Evolutionary conservation across 768 basidiomycete genomes (phyloP).

Genomic region (Lactarius akahatsu): DNA sequence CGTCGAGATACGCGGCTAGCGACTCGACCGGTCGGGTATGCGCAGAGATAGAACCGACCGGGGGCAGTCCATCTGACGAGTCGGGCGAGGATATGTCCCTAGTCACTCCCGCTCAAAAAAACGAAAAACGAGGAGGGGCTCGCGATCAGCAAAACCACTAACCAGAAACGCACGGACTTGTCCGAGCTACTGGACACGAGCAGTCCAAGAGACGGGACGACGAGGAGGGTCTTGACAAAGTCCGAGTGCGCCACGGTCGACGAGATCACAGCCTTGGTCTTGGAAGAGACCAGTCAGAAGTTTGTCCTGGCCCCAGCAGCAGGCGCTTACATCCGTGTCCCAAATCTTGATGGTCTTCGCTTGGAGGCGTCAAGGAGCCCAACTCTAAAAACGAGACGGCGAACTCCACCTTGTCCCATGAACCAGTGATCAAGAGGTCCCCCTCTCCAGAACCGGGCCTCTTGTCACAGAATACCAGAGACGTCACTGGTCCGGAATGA

Average conservation of each 20-base stretch:
- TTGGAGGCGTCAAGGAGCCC: slow-evolving; percentile 23
- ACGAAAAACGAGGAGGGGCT: neutral
- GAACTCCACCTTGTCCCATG: slow-evolving; percentile 79
- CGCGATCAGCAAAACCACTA: slow-evolving; percentile 31
- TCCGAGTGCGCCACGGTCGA: slow-evolving; percentile 80
- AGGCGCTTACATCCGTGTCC: slow-evolving; percentile 65
- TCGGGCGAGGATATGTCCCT: slow-evolving; percentile 64
- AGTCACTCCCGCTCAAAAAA: neutral
- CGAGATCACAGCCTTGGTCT: slow-evolving; percentile 72
- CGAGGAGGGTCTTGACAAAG: slow-evolving; percentile 84
- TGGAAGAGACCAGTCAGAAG: slow-evolving; percentile 18
- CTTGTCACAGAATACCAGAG: slow-evolving; percentile 63
- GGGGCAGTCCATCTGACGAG: slow-evolving; percentile 44
- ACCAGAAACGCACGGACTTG: slow-evolving; percentile 87
- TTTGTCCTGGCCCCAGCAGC: slow-evolving; percentile 15
- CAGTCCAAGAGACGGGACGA: slow-evolving; percentile 62
- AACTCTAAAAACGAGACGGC: neutral
- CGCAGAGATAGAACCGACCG: slow-evolving; percentile 68
- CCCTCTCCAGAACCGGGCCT: slow-evolving; percentile 40
- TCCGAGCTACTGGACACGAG: slow-evolving; percentile 90
- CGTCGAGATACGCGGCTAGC: slow-evolving; percentile 50
- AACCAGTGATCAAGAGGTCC: slow-evolving; percentile 76
- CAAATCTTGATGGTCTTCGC: slow-evolving; percentile 82
- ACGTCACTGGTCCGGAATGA: slow-evolving; percentile 88
- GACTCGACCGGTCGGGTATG: slow-evolving; percentile 90